phyloP scores from a whole-genome alignment of 2,329 filamentous ascomycete genomes.

The Sporothrix variecibatus region DNA sequence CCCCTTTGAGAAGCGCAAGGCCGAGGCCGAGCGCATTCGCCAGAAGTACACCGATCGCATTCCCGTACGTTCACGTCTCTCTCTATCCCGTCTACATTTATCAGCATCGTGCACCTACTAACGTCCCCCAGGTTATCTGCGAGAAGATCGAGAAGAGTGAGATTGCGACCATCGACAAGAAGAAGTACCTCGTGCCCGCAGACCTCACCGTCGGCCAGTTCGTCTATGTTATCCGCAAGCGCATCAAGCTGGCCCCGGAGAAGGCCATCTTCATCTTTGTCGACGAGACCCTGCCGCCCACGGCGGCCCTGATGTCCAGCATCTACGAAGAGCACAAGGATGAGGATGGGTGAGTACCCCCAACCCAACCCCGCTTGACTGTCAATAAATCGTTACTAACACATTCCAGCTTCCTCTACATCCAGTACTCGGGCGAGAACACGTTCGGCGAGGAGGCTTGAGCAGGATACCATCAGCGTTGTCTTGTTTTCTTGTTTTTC shows the following conservation, averaged over 20 bases:
- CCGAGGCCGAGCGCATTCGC: constrained; percentile 97
- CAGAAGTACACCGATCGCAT: constrained; percentile 99
- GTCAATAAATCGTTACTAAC: too few relatives aligned
- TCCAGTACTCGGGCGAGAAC: constrained; percentile 99
- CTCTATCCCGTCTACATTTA: not conserved
- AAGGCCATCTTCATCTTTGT: constrained; percentile 99
- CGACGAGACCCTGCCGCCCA: constrained; percentile 94
- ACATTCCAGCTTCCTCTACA: constrained; percentile 80
- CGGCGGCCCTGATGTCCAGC: constrained; percentile 96
- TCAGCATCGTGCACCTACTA: constrained; percentile 8
- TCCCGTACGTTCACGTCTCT: constrained; percentile 74
- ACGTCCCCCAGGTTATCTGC: constrained; percentile 78
- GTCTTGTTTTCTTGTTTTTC: not conserved
- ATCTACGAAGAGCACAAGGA: constrained; percentile 99
- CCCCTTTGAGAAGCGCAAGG: constrained; percentile 99
- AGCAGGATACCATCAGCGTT: constrained; percentile 2
- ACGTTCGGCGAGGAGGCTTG: constrained; percentile 69
- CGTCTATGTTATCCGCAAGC: constrained; percentile 99
- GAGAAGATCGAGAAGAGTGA: constrained; percentile 99
- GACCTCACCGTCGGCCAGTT: constrained; percentile 97
- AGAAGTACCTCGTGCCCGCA: constrained; percentile 98
- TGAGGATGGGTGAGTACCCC: constrained; percentile 61
- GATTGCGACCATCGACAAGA: constrained; percentile 99
- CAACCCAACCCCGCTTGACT: too few relatives aligned
- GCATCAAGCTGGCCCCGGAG: constrained; percentile 98